Evolutionary conservation across 1,284 basidiomycete genomes (phyloP), one percentile per base, ranked within the genome.

Genomic region (Marasmius oreades): DNA sequence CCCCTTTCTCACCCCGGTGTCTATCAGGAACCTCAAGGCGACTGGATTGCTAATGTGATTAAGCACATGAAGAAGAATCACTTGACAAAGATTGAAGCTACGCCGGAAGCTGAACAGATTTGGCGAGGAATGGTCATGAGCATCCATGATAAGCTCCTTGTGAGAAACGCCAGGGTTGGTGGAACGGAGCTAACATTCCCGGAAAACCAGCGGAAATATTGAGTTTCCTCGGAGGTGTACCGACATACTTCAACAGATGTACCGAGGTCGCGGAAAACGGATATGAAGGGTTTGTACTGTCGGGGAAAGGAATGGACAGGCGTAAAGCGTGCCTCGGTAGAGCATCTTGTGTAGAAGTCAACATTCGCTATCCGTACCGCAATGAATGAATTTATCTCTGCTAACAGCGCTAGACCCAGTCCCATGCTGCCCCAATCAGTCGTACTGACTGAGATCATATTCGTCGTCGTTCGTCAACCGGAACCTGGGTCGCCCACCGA

Each of bases 131-230:
- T 24, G 18, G 55, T 51, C 8, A 34, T 37, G 23, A 11, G 16
- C 5, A 10, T 31, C 7, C 18, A 47, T 11, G 48, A 48, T 24
- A 14, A 24, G 18, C 24, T 12, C 16, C 48, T 47, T 5, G 23
- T 34, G 28, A 24, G 7, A 20, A 52, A 52, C 31, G 50, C 55
- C 3, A 51, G 23, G 16, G n/a, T 16, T 56, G 55, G 55, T 57
- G 51, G 23, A 57, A 45, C n/a, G 51, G 51, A 20, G 33, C 18
- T 5, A 57, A 57, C 36, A 51, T 57, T 4, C 53, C 53, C 16
- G 53, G 53, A 11, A 34, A 48, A 18, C 4, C 3, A 16, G 31
- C 48, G 5, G 44, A 55, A 23, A 31, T 24, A 10, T 24, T 48
- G n/a, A 48, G 31, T 14, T 55, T 23, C 28, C 7, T 18, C 2